Base-by-base conservation (phyloP, 305 asterid genomes). In the Fraxinus sp. region DNA sequence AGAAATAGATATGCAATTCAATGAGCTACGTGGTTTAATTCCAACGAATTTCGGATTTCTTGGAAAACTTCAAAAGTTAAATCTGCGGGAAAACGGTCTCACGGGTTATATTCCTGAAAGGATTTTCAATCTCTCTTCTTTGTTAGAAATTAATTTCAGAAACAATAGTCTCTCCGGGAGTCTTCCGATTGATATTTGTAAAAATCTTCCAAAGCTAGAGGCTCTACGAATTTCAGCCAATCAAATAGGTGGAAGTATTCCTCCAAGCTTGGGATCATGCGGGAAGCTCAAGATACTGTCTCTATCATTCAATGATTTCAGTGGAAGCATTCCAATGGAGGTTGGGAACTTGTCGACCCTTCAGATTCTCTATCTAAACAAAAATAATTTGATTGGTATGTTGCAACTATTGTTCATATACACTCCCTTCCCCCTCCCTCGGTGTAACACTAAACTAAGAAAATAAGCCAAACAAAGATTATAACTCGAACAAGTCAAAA, bases 321-420 rank as follows among this genome's bases (percentile, higher is more conserved):
- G 33, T 1, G 79, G 68, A 39, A 55, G 37, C 41, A 83, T 49
- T 78, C 70, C 37, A n/a, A 57, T 7, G 16, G 57, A 13, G n/a
- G 64, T 79, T 18, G 77, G 80, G 52, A 72, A 64, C 66, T 83
- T 79, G 20, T 20, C 77, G 5, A 36, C 57, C 37, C 59, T 79
- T 26, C 83, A 62, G 28, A 4, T n/a, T 32, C 68, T 79, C n/a
- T 2, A 4, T 30, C 4, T 74, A 20, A 20, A 28, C 41, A 5
- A 28, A 18, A 74, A n/a, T 74, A 37, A 41, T 52, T 16, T 52
- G 22, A 52, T 52, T 5, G 62, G 62, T 52, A 52, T 52, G 62
- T 52, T 52, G 20, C 7, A 52, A 52, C 62, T 46, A 46, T 46
- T 46, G 57, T 46, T 46, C 57, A 46, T 46, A 46, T 46, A 13